These are phyloP conservation scores for Truncatella angustata DNA, from an alignment of 2,329 filamentous ascomycete species.

Conservation along the genomic window DNA sequence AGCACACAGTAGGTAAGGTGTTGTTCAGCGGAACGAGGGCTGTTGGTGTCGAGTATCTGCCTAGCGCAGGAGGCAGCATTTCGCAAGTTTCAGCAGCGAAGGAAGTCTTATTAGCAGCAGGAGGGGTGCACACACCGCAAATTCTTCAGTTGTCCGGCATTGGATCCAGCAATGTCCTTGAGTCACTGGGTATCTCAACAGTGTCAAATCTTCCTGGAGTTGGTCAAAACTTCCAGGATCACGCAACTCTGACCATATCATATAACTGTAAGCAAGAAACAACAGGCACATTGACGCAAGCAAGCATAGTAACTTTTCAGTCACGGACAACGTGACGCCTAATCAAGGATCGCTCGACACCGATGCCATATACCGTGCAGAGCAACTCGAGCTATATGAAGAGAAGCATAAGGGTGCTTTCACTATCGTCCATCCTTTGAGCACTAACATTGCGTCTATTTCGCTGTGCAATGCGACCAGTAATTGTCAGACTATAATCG, in stretches of 20 bases:
- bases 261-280: conserved; percentile 16
- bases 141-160: conserved; percentile 47
- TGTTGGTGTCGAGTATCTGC: conserved; percentile 57
- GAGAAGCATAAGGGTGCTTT: conserved; percentile 11
- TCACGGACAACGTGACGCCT: conserved; percentile 25
- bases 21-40: conserved; percentile 54
- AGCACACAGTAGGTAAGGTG: conserved; percentile 55
- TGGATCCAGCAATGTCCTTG: too few relatives aligned
- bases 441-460: conserved; percentile 24
- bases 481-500: conserved; percentile 24
- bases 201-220: conserved; percentile 46
- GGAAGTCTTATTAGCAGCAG: conserved; percentile 42
- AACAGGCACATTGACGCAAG: accelerated
- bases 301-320: neutral
- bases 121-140: conserved; percentile 39
- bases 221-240: conserved; percentile 45
- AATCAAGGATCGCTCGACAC: conserved; percentile 25
- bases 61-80: conserved; percentile 26
- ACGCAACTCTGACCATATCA: conserved; percentile 25
- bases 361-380: conserved; percentile 32
- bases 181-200: conserved; percentile 34
- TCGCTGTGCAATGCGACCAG: conserved; percentile 31
- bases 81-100: conserved; percentile 44
- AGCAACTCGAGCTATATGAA: conserved; percentile 30
- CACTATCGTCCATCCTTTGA: conserved; percentile 13